Percentiles rank a stretch among this genome's conserved stretches.
These are phyloP conservation scores for Mortierella sp. DNA, from an alignment of 371 early-diverging fungal species.

Conservation along the genomic window DNA sequence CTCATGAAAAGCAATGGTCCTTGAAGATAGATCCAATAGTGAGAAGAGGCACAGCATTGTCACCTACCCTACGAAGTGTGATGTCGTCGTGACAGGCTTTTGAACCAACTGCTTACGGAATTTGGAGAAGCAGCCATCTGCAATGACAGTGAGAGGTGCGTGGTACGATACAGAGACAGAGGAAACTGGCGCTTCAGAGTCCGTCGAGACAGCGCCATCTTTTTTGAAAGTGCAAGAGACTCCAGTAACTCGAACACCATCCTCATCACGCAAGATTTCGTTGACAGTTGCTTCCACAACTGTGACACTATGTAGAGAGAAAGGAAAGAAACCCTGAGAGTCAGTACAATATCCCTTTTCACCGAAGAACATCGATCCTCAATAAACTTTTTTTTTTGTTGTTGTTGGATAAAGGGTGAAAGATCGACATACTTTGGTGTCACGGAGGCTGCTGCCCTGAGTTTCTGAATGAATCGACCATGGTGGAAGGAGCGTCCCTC, in stretches of 20 bases:
- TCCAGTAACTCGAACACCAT: conserved; percentile 62
- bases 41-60: neutral
- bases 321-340: neutral
- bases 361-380: neutral
- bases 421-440: conserved; percentile 62
- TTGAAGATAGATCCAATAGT: no score
- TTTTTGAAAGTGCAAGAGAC: conserved; percentile 55
- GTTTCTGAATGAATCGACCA: conserved; percentile 89
- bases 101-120: conserved; percentile 83
- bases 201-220: conserved; percentile 11
- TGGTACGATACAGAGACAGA: conserved; percentile 25
- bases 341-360: neutral
- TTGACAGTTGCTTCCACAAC: conserved; percentile 80
- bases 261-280: conserved; percentile 60
- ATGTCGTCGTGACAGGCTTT: conserved; percentile 64
- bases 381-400: neutral
- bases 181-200: conserved; percentile 13
- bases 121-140: conserved; percentile 95
- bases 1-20: no score
- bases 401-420: neutral
- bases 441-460: conserved; percentile 75
- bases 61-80: conserved; percentile 85
- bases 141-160: conserved; percentile 85
- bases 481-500: conserved; percentile 94
- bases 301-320: conserved; percentile 65